Evolutionary conservation across 1,284 basidiomycete species (phyloP), one percentile per base, ranked within the genome.

Genomic region (Leccinum pachyderme): DNA sequence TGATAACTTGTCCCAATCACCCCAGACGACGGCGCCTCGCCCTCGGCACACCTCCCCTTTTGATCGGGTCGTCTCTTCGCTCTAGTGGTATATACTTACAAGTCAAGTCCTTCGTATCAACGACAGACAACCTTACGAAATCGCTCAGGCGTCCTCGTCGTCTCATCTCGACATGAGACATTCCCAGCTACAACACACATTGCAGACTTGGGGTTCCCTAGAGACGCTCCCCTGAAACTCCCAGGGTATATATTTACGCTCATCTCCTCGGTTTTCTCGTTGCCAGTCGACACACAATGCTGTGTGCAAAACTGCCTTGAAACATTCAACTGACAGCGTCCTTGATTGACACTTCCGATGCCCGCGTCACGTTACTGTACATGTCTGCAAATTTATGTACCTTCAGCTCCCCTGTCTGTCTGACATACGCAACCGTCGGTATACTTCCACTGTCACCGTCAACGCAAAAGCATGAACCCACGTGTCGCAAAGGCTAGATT

Each of bases 251-350:
- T 43, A 39, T 33, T 41, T 31, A 46, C n/a, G 50, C 47, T 29
- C 48, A 61, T 61, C 53, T 53, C 63, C 63, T 63, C 57, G 49
- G 52, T 56, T 51, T 53, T 56, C 46, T 18, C 31, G 37, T 47
- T 31, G 28, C 43, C 39, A 41, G 3, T 57, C 37, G 32, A 44
- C 18, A 54, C 51, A 54, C 51, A 24, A 15, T 15, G 49, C 56
- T 61, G 55, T 50, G 53, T 47, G 22, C 37, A 43, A 51, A 47
- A 53, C 53, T 7, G 22, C 43, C 33, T 58, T 62, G 60, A 61
- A 64, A 61, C 60, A 27, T 39, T n/a, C 41, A 45, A 8, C 2
- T 56, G 56, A 53, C 54, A 51, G 15, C 51, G 12, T 39, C 28
- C n/a, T 53, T 49, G 43, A 37, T 52, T 47, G 56, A 52, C 57